These are phyloP conservation scores for Alternaria sp. DNA, from an alignment of 2,329 filamentous ascomycete genomes.

Conservation along the genomic window DNA sequence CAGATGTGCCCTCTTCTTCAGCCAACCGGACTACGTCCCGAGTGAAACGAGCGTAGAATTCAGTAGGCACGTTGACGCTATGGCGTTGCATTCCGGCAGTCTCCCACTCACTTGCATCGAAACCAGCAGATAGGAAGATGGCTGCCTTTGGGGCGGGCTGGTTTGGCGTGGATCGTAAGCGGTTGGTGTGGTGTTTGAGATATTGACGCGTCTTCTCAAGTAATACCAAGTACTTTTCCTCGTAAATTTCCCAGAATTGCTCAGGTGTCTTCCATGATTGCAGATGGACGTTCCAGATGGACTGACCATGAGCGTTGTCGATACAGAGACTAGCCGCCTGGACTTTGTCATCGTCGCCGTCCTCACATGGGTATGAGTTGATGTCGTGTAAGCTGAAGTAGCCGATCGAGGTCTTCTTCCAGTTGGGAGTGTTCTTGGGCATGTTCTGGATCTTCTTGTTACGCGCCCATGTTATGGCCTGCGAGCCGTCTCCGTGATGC, in stretches of 20 bases:
- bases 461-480: constrained; percentile 89
- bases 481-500: constrained; percentile 71
- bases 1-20: constrained; percentile 76
- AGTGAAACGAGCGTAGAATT: constrained; percentile 92
- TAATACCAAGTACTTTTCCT: constrained; percentile 75
- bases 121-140: constrained; percentile 94
- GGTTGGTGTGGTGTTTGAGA: constrained; percentile 73
- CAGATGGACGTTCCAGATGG: constrained; percentile 94
- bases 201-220: constrained; percentile 82
- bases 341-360: constrained; percentile 91
- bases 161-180: constrained; percentile 63
- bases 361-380: constrained; percentile 96
- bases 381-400: constrained; percentile 99
- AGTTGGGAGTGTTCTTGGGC: constrained; percentile 72
- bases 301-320: constrained; percentile 92
- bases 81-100: constrained; percentile 92
- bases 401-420: constrained; percentile 86
- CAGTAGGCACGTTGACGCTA: constrained; percentile 92
- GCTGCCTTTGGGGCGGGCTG: constrained; percentile 76
- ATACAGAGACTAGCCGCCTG: constrained; percentile 93
- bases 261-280: constrained; percentile 81
- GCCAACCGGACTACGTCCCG: constrained; percentile 83
- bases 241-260: constrained; percentile 91
- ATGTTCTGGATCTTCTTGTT: constrained; percentile 72
- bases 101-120: constrained; percentile 97